Base-by-base conservation (phyloP, 1,284 basidiomycete genomes). In the Phlebopus sp. region DNA sequence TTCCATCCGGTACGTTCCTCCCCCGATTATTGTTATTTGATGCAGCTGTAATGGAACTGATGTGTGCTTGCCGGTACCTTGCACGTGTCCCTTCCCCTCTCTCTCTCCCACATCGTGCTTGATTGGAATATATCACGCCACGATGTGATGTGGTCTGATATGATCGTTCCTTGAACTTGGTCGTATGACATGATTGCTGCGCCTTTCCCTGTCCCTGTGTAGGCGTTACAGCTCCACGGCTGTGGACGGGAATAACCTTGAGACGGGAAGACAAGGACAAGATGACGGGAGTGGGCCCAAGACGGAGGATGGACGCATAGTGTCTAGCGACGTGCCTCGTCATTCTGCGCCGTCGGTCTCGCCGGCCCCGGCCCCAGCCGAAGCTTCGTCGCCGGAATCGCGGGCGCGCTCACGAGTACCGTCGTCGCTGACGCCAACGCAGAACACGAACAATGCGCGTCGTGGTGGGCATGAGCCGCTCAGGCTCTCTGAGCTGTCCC, bases 1-100 rank as follows among this genome's bases (percentile, higher is more conserved):
- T 50, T 68, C 62, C 30, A 65, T 63, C 51, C 54, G 62, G 62
- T 63, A 54, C 23, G 62, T 63, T 62, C 7, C 7, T n/a, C 27
- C 31, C 19, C 21, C 21, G 3, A 3, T 3, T 23, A 23, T 37
- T 31, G 27, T 35, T 21, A 44, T 37, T n/a, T n/a, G n/a, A n/a
- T n/a, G n/a, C n/a, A 13, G 30, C 27, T 38, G 34, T 29, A 6
- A 29, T 8, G 27, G 27, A 29, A 29, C 27, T 29, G 27, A 29
- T 29, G 4, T 29, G 10, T 29, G 8, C 2, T 4, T 51, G 56
- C 29, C 57, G 44, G 51, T 53, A 15, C 35, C 47, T 62, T 52
- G 48, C 56, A 47, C 35, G 30, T 47, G 47, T 23, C 47, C 44
- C 35, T 32, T 54, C 32, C 54, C 49, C 30, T 32, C 21, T 23